Base-by-base conservation (phyloP, 2,329 filamentous ascomycete species). In the Graphium sp. region DNA sequence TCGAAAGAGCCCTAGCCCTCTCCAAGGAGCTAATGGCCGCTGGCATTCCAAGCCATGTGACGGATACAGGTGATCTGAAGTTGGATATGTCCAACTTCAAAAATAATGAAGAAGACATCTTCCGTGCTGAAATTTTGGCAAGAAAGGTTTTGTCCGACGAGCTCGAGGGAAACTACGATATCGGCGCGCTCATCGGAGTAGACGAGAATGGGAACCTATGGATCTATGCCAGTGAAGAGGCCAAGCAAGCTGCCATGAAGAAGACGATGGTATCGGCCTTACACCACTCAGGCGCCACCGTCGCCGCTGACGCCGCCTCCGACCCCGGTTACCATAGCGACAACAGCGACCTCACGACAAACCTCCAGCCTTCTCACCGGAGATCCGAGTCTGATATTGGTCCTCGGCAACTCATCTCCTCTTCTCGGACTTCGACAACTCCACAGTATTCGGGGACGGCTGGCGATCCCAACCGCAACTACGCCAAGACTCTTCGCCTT, bases 161-260 rank as follows among this genome's bases (percentile, higher is more conserved):
- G 52, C 56, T 95, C 10, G 81, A 93, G 42, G 89, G 85, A 14
- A 84, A 87, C 45, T 94, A 94, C 49, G 89, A 98, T 46, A 92
- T 98, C 41, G 89, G 89, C 5, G 78, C 87, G 2, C 62, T 98
- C 18, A 93, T 98, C 41, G 89, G 85, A 9, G 87, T 89, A 24
- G 89, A 98, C 45, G 84, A 92, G 44, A 74, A 89, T 34, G 89
- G 89, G 6, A 98, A 98, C 6, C 62, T 98, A n/a, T 95, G 89
- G 87, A 95, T 98, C 39, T 98, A 98, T 56, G 89, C 84, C 53
- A 95, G 85, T 42, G 85, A 95, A 49, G 85, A 93, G 45, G 84
- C 89, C 15, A 95, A 94, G 46, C 78, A 89, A 42, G 78, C 80
- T 6, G 87, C 87, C 18, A 76, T 76, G 56, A 74, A 77, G 47